Conservation (phyloP, 345 rosid species). For the Moringa oleifera region DNA sequence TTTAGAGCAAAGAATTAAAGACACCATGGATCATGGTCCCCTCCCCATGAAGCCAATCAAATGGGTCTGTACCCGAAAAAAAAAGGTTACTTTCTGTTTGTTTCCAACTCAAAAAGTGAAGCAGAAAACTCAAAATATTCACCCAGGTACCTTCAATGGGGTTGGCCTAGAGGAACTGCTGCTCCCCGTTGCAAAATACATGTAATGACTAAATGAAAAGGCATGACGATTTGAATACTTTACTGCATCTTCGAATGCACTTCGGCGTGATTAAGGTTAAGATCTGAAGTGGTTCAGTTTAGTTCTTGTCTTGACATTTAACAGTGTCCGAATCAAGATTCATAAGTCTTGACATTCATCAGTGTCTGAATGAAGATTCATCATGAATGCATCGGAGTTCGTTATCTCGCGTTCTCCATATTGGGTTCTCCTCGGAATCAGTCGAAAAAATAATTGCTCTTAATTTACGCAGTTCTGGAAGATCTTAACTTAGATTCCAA, state of each 20-base stretch:
- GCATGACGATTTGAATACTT: slow-evolving; percentile 18
- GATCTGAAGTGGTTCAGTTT: slow-evolving; percentile 24
- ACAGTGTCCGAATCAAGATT: slow-evolving; percentile 25
- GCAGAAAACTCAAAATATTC: slow-evolving; percentile 8
- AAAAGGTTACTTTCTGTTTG: slow-evolving; percentile 17
- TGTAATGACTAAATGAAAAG: slow-evolving; percentile 17
- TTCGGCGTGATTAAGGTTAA: slow-evolving; percentile 20
- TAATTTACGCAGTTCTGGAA: no score
- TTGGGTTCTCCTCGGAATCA: no score
- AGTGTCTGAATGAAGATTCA: no score
- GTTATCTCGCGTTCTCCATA: no score
- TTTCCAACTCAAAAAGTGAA: slow-evolving; percentile 28
- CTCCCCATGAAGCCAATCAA: slow-evolving; percentile 31
- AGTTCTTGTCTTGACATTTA: slow-evolving; percentile 36
- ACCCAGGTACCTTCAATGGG: slow-evolving; percentile 28
- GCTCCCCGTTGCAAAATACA: no score
- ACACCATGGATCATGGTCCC: slow-evolving; percentile 29
- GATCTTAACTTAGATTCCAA: no score
- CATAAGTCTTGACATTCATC: slow-evolving; percentile 10
- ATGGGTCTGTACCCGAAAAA: slow-evolving; percentile 11
- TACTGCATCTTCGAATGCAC: slow-evolving; percentile 15
- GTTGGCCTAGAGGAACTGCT: slow-evolving; percentile 75
- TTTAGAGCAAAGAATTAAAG: slow-evolving; percentile 27
- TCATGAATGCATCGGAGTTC: no score
- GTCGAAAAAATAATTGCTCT: no score